These are phyloP conservation scores for Boletus bicolor DNA, from an alignment of 768 basidiomycete genomes.

Conservation along the genomic window DNA sequence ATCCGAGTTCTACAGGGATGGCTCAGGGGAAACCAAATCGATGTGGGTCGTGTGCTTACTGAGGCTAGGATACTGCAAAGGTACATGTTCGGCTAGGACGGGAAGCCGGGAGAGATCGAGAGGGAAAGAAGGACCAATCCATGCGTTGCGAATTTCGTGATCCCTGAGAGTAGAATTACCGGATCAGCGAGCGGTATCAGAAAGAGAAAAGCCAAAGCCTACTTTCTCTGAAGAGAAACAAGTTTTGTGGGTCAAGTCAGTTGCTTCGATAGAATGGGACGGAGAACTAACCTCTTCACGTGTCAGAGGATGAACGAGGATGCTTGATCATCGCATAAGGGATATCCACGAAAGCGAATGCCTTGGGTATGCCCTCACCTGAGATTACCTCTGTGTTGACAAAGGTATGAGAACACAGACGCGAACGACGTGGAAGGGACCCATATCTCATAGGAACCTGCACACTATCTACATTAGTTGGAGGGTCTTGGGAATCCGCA, in stretches of 20 bases:
- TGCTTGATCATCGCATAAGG: constrained; percentile 37
- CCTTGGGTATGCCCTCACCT: constrained; percentile 42
- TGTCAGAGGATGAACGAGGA: constrained; percentile 74
- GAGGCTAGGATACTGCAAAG: constrained; percentile 64
- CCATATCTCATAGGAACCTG: constrained; percentile 84
- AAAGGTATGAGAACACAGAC: constrained; percentile 74
- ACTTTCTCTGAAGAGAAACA: constrained; percentile 45
- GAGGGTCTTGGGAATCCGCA: background rate
- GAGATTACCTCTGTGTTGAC: constrained; percentile 60
- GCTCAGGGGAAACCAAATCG: background rate
- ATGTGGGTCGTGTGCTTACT: constrained; percentile 39
- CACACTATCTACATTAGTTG: background rate
- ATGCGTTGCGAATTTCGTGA: constrained; percentile 65
- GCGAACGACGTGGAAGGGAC: constrained; percentile 70
- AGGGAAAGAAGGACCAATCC: constrained; percentile 71
- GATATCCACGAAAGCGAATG: background rate
- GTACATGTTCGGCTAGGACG: constrained; percentile 49
- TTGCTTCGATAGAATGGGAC: background rate
- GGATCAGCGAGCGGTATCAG: background rate
- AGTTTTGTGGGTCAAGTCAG: background rate
- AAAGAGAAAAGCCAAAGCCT: constrained; percentile 12
- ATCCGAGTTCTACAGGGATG: constrained; percentile 55
- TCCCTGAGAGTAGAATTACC: constrained; percentile 41
- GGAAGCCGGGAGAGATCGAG: constrained; percentile 60
- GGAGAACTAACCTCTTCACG: constrained; percentile 54